phyloP scores from a whole-genome alignment of 1,284 basidiomycete species.

The Tylopilus sp. region DNA sequence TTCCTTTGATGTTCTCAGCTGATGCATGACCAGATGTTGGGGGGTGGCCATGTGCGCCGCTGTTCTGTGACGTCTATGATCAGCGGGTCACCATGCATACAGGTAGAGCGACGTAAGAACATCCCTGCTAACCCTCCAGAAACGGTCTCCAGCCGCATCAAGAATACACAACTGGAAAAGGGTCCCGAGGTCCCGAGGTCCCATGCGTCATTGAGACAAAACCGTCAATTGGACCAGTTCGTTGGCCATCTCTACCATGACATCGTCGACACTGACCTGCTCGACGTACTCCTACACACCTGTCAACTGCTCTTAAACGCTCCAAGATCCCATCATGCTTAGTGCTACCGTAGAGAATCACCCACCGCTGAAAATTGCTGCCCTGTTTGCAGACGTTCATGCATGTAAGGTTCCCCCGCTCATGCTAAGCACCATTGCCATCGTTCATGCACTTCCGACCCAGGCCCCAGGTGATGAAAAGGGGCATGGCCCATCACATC shows the following conservation, averaged over 20 bases:
- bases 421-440: too few species aligned
- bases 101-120: conserved; percentile 67
- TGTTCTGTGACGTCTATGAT: conserved; percentile 66
- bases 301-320: too few species aligned
- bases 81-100: conserved; percentile 73
- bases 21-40: conserved; percentile 9
- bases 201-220: conserved; percentile 57
- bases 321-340: too few species aligned
- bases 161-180: conserved; percentile 35
- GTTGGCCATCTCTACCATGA: too few species aligned
- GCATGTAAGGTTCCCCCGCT: background rate
- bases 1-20: conserved; percentile 14
- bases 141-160: conserved; percentile 39
- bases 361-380: background rate
- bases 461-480: background rate
- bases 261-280: too few species aligned
- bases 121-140: conserved; percentile 46
- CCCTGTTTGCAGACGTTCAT: background rate
- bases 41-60: conserved; percentile 51
- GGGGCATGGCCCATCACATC: background rate
- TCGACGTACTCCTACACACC: too few species aligned
- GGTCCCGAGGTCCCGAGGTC: conserved; percentile 49
- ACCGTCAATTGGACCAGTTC: conserved; percentile 55
- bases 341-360: background rate
- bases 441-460: too few species aligned